Conservation (phyloP, 768 basidiomycete genomes). For the Asterophora lycoperdoides region DNA sequence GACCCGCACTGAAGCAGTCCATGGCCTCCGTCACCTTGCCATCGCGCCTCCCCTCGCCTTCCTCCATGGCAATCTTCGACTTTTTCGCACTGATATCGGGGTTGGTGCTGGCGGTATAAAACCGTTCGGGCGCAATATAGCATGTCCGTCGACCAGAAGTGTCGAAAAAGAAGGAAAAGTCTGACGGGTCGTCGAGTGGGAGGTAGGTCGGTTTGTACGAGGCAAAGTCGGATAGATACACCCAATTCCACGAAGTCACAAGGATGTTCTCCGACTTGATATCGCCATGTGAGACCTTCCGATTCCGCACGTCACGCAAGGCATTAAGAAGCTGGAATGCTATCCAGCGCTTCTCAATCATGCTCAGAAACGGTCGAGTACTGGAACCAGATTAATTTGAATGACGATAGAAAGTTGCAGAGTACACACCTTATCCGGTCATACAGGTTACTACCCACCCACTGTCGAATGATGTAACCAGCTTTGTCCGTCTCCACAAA, state of each 20-base stretch:
- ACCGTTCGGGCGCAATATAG: slow-evolving; percentile 94
- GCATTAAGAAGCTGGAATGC: slow-evolving; percentile 88
- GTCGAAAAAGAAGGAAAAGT: slow-evolving; percentile 98
- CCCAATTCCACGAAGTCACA: slow-evolving; percentile 94
- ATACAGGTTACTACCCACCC: slow-evolving; percentile 91
- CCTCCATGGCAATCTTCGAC: slow-evolving; percentile 45
- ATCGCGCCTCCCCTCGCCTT: slow-evolving; percentile 64
- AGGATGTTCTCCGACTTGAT: slow-evolving; percentile 97
- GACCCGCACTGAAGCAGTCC: slow-evolving; percentile 96
- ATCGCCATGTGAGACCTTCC: slow-evolving; percentile 94
- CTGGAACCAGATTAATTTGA: slow-evolving; percentile 36
- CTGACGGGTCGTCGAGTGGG: slow-evolving; percentile 93
- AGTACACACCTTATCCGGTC: slow-evolving; percentile 87
- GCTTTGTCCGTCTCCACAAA: slow-evolving; percentile 96
- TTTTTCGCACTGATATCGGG: slow-evolving; percentile 72
- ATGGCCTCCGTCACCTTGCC: slow-evolving; percentile 89
- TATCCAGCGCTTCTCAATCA: slow-evolving; percentile 97
- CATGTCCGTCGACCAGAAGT: slow-evolving; percentile 91
- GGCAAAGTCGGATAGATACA: slow-evolving; percentile 94
- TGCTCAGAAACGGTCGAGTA: slow-evolving; percentile 89
- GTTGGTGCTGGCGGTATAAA: slow-evolving; percentile 71
- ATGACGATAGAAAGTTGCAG: neutral
- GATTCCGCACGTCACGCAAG: slow-evolving; percentile 75
- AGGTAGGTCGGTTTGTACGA: slow-evolving; percentile 93
- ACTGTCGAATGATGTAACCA: slow-evolving; percentile 92